A percentile compares a stretch with the other conserved stretches of the same genome.
These are phyloP conservation scores for Colletotrichum acutatum DNA, from an alignment of 2,329 filamentous ascomycete genomes.

Conservation along the genomic window DNA sequence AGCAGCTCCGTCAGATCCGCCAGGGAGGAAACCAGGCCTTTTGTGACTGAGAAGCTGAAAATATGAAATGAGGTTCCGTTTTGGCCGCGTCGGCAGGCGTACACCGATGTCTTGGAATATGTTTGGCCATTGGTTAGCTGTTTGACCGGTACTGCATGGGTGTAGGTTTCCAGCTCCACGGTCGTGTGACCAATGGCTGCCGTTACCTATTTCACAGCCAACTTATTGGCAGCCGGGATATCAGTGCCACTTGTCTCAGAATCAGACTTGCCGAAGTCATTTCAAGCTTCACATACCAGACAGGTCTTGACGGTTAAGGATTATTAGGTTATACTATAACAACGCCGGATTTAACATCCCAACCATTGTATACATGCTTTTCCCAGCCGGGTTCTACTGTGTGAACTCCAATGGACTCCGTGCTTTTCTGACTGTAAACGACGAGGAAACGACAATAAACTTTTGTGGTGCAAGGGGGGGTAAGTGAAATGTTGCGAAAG, in stretches of 20 bases:
- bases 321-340: conserved; percentile 1
- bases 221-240: neutral
- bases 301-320: neutral
- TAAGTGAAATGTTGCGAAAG: neutral
- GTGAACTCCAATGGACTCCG: conserved; percentile 22
- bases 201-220: neutral
- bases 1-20: neutral
- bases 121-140: neutral
- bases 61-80: neutral
- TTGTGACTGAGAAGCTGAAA: neutral
- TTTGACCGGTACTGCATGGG: conserved; percentile 24
- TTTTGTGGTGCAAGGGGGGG: conserved; percentile 13
- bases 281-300: neutral
- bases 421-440: conserved; percentile 16
- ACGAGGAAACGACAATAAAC: conserved; percentile 18
- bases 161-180: conserved; percentile 27
- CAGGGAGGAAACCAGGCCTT: neutral
- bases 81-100: conserved; percentile 16
- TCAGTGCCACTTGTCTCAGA: neutral
- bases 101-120: conserved; percentile 24
- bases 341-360: neutral
- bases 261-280: neutral
- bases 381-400: conserved; percentile 22
- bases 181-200: conserved; percentile 22
- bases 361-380: conserved; percentile 27